Conservation (phyloP, 164 flowering plant genomes). For the Litsea cubeba region DNA sequence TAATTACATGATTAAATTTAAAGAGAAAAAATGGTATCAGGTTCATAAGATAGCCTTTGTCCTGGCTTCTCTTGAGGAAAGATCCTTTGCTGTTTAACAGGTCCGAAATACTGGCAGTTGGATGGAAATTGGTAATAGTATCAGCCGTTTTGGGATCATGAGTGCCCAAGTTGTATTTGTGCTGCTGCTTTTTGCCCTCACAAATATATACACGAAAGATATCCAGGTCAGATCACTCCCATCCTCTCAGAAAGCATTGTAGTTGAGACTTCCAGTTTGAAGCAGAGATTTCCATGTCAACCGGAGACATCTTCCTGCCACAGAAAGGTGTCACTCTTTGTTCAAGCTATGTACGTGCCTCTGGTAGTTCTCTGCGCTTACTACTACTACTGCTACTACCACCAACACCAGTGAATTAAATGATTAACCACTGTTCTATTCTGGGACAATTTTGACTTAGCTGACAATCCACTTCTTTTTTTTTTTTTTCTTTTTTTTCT, state of each 20-base stretch:
- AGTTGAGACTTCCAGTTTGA: conserved; percentile 8
- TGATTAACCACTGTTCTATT: not conserved
- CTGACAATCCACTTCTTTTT: not conserved
- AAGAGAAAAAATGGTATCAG: not conserved
- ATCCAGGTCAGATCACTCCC: conserved; percentile 40
- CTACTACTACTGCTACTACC: not conserved
- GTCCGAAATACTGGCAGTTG: conserved; percentile 91
- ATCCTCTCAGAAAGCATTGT: conserved; percentile 49
- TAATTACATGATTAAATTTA: no score
- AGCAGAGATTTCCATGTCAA: not conserved
- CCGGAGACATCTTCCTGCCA: not conserved
- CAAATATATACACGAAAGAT: conserved; percentile 78
- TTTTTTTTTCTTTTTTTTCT: not conserved
- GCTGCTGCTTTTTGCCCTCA: conserved; percentile 80
- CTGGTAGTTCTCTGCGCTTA: not conserved
- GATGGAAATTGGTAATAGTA: conserved; percentile 99
- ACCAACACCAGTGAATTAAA: not conserved
- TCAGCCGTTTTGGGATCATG: conserved; percentile 96
- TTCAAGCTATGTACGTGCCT: not conserved
- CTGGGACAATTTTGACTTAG: not conserved
- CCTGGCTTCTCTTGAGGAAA: not conserved
- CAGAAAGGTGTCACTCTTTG: not conserved
- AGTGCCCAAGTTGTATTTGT: conserved; percentile 98
- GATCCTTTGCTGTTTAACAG: conserved; percentile 30
- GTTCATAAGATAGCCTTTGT: not conserved